These are phyloP conservation scores for Pleurotus tuber-regium DNA, from an alignment of 768 basidiomycete genomes.

Conservation along the genomic window DNA sequence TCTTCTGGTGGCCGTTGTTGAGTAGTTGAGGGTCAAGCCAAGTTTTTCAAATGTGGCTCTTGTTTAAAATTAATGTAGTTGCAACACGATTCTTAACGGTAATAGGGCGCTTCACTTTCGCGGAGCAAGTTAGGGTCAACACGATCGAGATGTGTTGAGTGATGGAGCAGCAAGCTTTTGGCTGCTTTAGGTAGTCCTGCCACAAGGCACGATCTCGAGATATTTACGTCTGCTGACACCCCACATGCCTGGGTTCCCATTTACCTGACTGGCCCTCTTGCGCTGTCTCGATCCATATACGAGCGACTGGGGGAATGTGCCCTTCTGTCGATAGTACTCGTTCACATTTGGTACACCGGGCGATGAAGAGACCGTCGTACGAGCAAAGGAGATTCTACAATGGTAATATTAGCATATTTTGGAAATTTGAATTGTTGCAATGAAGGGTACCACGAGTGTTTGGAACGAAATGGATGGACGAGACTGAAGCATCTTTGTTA, in stretches of 20 bases:
- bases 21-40: too few species aligned
- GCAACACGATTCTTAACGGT: too few species aligned
- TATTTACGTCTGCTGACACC: slow-evolving; percentile 1
- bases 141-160: background rate
- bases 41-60: too few species aligned
- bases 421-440: background rate
- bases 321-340: slow-evolving; percentile 69
- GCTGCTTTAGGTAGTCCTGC: background rate
- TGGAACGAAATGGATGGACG: slow-evolving; percentile 53
- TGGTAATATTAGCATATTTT: background rate
- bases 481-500: slow-evolving; percentile 56
- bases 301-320: slow-evolving; percentile 69
- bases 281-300: slow-evolving; percentile 44
- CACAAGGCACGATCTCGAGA: background rate
- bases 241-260: slow-evolving; percentile 54
- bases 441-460: slow-evolving; percentile 41
- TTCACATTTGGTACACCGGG: slow-evolving; percentile 56
- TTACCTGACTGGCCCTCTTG: slow-evolving; percentile 24
- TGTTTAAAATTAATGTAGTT: too few species aligned
- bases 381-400: slow-evolving; percentile 48
- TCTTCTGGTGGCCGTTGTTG: too few species aligned
- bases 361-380: slow-evolving; percentile 62
- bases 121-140: background rate
- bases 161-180: background rate
- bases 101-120: too few species aligned